These are phyloP conservation scores for Plasmodium malariae DNA, from an alignment of 169 alveolate species.

Conservation along the genomic window DNA sequence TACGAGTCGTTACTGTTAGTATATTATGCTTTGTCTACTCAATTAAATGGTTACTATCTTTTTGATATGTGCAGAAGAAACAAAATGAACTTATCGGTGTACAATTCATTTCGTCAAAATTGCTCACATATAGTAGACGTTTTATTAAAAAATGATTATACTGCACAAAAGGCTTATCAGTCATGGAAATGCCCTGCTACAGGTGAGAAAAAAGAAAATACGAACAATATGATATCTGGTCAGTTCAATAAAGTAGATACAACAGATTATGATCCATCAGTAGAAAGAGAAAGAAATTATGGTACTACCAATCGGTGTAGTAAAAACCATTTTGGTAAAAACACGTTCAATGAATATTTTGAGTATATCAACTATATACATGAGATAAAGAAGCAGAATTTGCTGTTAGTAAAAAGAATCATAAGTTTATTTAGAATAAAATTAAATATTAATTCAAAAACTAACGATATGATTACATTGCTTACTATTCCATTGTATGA, in stretches of 20 bases:
- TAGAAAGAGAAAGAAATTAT: too few species aligned
- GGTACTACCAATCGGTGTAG: too few species aligned
- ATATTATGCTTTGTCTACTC: slow-evolving; percentile 49
- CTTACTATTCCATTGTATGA: slow-evolving; percentile 62
- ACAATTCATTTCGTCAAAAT: slow-evolving; percentile 7
- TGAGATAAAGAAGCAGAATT: slow-evolving; percentile 45
- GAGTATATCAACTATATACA: slow-evolving; percentile 37
- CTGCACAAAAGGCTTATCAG: too few species aligned
- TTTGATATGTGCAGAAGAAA: slow-evolving; percentile 31
- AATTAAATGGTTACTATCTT: slow-evolving; percentile 39
- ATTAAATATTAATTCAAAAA: slow-evolving; percentile 30
- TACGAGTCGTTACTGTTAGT: slow-evolving; percentile 70
- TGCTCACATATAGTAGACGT: not conserved
- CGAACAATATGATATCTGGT: too few species aligned
- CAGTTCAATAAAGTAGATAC: too few species aligned
- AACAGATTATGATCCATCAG: too few species aligned
- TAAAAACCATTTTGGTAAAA: too few species aligned
- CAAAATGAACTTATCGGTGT: slow-evolving; percentile 7
- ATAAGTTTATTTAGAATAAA: slow-evolving; percentile 61
- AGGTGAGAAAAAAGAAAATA: too few species aligned
- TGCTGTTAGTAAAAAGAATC: slow-evolving; percentile 60
- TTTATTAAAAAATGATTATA: not conserved
- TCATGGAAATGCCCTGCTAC: too few species aligned
- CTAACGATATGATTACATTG: slow-evolving; percentile 48
- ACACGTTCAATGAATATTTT: not conserved